phyloP scores from a whole-genome alignment of 2,329 filamentous ascomycete genomes.

The Trichoderma guizhouense region DNA sequence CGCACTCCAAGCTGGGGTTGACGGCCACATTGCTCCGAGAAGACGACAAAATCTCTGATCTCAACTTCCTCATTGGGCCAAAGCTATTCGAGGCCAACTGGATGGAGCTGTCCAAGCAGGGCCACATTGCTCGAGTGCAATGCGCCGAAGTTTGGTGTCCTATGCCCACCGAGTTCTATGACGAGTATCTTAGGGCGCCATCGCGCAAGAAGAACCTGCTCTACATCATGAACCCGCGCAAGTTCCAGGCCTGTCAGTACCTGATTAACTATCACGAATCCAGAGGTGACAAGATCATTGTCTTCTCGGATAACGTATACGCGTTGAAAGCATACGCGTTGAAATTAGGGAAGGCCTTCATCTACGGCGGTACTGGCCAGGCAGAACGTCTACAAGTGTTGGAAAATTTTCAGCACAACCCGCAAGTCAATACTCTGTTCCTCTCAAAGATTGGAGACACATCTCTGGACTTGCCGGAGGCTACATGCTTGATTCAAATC shows the following conservation, averaged over 20 bases:
- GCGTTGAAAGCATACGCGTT: constrained; percentile 81
- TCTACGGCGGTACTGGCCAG: constrained; percentile 85
- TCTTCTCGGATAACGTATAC: constrained; percentile 97
- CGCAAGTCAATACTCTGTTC: constrained; percentile 87
- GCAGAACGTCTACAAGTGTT: constrained; percentile 81
- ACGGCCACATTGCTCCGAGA: constrained; percentile 93
- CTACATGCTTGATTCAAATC: constrained; percentile 94
- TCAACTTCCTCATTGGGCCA: constrained; percentile 96
- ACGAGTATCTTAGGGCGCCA: constrained; percentile 78
- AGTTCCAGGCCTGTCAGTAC: constrained; percentile 96
- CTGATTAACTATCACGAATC: constrained; percentile 97
- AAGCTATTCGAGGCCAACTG: constrained; percentile 98
- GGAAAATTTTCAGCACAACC: constrained; percentile 93
- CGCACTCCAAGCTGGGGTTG: constrained; percentile 89
- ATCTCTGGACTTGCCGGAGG: constrained; percentile 93
- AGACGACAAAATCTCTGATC: constrained; percentile 95
- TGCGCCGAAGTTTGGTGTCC: constrained; percentile 99
- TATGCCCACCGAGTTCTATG: constrained; percentile 98
- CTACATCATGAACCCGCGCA: constrained; percentile 96
- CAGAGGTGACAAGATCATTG: constrained; percentile 94
- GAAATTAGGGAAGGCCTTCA: constrained; percentile 81
- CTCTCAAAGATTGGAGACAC: constrained; percentile 97
- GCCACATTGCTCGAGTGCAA: constrained; percentile 94
- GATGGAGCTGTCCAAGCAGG: constrained; percentile 97
- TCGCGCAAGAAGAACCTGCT: constrained; percentile 52